phyloP scores from a whole-genome alignment of 495 filamentous ascomycete genomes.

The Neurospora sp. region DNA sequence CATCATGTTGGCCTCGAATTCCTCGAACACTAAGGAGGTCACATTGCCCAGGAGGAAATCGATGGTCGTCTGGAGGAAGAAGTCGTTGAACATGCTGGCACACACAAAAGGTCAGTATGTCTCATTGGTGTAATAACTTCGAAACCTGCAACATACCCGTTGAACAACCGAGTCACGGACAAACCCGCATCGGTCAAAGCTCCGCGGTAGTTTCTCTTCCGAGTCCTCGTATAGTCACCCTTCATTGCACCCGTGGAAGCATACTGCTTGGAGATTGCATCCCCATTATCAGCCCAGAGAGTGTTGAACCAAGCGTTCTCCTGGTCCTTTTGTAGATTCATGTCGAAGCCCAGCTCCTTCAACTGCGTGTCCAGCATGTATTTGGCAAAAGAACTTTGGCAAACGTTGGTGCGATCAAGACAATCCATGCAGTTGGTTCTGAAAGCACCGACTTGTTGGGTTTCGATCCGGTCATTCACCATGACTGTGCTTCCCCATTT shows the following conservation, averaged over 20 bases:
- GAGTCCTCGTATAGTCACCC: slow-evolving; percentile 86
- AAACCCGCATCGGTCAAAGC: slow-evolving; percentile 88
- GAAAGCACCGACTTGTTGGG: slow-evolving; percentile 61
- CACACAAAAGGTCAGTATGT: slow-evolving; percentile 22
- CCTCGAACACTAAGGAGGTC: slow-evolving; percentile 68
- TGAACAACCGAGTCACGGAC: slow-evolving; percentile 64
- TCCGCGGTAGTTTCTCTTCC: slow-evolving; percentile 82
- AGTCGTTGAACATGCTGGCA: slow-evolving; percentile 88
- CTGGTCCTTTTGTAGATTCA: slow-evolving; percentile 57
- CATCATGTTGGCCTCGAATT: slow-evolving; percentile 85
- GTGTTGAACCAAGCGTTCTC: slow-evolving; percentile 86
- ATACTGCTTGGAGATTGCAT: slow-evolving; percentile 64
- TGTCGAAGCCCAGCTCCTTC: slow-evolving; percentile 58
- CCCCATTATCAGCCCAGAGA: slow-evolving; percentile 90
- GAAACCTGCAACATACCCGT: slow-evolving; percentile 29
- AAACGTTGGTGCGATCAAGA: slow-evolving; percentile 86
- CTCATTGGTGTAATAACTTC: not conserved
- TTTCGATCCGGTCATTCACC: slow-evolving; percentile 34
- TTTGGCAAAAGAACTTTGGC: slow-evolving; percentile 76
- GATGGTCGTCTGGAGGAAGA: slow-evolving; percentile 87
- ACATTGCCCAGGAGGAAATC: slow-evolving; percentile 92
- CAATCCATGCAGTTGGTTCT: slow-evolving; percentile 98
- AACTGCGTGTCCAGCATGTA: slow-evolving; percentile 68
- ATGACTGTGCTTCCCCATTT: slow-evolving; percentile 54
- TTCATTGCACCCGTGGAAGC: slow-evolving; percentile 89